phyloP scores from a whole-genome alignment of 495 filamentous ascomycete genomes.

The Opeltia flavorubescens region DNA sequence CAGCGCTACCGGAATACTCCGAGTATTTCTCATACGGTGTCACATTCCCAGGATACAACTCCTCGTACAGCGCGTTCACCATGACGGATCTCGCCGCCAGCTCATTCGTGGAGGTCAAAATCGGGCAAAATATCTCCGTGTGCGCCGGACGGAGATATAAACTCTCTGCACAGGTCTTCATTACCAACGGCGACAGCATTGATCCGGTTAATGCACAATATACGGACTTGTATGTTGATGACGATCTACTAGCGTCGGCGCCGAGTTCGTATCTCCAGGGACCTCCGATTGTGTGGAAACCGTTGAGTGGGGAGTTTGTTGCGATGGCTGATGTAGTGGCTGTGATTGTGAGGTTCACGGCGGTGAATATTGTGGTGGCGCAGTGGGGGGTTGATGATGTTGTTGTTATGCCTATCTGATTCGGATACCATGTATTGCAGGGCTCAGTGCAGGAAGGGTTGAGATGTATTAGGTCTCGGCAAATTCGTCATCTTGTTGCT shows the following conservation, averaged over 20 bases:
- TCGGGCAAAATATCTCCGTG: neutral
- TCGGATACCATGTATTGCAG: no score
- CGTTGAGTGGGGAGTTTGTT: neutral
- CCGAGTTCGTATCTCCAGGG: neutral
- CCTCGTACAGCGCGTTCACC: neutral
- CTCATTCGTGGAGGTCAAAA: neutral
- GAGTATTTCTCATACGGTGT: neutral
- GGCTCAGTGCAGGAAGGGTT: no score
- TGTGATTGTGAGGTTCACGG: neutral
- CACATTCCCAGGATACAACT: neutral
- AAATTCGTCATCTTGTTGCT: no score
- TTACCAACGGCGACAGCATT: neutral
- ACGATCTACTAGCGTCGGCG: neutral
- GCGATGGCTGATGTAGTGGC: neutral
- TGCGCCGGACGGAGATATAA: neutral
- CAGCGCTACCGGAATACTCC: neutral
- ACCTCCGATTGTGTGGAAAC: neutral
- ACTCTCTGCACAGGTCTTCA: neutral
- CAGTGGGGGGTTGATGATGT: neutral
- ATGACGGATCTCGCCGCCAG: neutral
- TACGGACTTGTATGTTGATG: neutral
- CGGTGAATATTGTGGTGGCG: neutral
- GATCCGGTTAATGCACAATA: neutral
- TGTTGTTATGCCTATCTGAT: neutral
- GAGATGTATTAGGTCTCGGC: no score